Conservation (phyloP, 352 stramenopile species). For the Pythium brachiatum region DNA sequence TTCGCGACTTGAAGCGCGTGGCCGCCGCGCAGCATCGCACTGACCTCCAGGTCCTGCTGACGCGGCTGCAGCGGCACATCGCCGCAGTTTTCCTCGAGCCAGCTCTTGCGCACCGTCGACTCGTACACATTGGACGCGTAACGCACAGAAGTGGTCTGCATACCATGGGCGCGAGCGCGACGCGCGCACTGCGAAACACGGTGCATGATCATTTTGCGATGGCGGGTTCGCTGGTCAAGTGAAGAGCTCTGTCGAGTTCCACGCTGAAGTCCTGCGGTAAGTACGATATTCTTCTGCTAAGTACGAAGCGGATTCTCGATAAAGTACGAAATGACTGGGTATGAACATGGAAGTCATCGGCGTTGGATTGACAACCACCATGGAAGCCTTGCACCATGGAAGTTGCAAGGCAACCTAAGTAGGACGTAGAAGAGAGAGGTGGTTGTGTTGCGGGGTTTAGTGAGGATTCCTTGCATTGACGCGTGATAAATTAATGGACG, state of each 20-base stretch:
- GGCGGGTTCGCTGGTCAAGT: neutral
- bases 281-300: slow-evolving; percentile 5
- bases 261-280: neutral
- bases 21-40: slow-evolving; percentile 70
- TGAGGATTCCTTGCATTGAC: neutral
- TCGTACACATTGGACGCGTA: neutral
- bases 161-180: neutral
- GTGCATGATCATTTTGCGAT: neutral
- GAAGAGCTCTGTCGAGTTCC: neutral
- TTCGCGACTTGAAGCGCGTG: slow-evolving; percentile 62
- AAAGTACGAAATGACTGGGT: neutral
- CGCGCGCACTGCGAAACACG: neutral
- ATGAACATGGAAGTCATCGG: no score
- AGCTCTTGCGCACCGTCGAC: slow-evolving; percentile 33
- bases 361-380: no score
- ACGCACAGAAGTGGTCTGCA: neutral
- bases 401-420: no score
- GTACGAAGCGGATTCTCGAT: neutral
- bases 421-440: no score
- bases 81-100: slow-evolving; percentile 65
- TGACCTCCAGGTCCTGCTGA: slow-evolving; percentile 40
- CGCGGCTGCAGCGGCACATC: slow-evolving; percentile 47
- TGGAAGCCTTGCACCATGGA: no score
- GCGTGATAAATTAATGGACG: slow-evolving; percentile 71
- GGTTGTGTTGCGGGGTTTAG: neutral